phyloP scores from a whole-genome alignment of 371 early-diverging fungal species.

The Circinella umbellata region DNA sequence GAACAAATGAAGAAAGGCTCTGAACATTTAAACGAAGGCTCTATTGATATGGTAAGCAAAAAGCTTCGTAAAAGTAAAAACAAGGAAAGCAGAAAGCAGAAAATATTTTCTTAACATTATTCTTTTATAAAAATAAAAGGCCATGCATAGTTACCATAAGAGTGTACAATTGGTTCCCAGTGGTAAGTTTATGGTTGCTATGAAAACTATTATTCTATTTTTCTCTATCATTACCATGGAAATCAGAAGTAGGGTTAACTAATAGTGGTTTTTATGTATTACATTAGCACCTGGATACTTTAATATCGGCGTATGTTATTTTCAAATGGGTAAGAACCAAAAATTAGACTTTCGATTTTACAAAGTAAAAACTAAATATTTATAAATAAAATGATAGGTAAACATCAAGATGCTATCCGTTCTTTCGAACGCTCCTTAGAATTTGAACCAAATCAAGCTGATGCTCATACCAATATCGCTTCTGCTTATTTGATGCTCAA shows the following conservation, averaged over 20 bases:
- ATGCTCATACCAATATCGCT: constrained; percentile 86
- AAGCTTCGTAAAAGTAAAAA: not conserved
- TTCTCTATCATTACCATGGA: too few relatives aligned
- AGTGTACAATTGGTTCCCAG: constrained; percentile 50
- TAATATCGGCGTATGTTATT: constrained; percentile 82
- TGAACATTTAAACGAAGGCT: constrained; percentile 46
- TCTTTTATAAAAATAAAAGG: constrained; percentile 9
- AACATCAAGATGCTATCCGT: constrained; percentile 62
- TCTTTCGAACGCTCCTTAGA: constrained; percentile 74
- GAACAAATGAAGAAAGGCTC: constrained; percentile 47
- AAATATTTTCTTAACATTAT: constrained; percentile 18
- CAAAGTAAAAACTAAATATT: too few relatives aligned
- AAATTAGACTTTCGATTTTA: not conserved
- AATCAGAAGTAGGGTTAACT: too few relatives aligned
- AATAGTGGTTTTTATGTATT: not conserved
- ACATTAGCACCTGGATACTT: constrained; percentile 66
- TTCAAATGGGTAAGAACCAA: constrained; percentile 60
- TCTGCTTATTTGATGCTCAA: constrained; percentile 73
- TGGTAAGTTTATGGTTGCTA: constrained; percentile 18
- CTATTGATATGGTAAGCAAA: constrained; percentile 47
- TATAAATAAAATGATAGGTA: constrained; percentile 30
- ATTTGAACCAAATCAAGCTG: constrained; percentile 68
- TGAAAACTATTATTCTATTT: too few relatives aligned
- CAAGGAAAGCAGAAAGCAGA: not conserved
- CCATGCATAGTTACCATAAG: constrained; percentile 56